Evolutionary conservation across 805 yeast species (phyloP), one percentile per base, ranked within the genome.

Genomic region (Saturnispora dispora): DNA sequence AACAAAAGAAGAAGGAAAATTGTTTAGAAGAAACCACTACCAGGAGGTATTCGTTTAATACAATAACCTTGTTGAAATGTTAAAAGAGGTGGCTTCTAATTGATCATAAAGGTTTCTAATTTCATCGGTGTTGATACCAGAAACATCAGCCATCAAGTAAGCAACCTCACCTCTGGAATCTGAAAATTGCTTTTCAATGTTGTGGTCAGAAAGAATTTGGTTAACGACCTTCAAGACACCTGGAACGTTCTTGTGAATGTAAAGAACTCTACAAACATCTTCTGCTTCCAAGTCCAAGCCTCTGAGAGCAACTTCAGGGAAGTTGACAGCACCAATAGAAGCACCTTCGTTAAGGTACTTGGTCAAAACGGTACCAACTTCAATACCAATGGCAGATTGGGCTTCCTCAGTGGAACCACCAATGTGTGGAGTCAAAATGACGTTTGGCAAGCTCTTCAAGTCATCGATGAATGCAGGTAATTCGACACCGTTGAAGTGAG

Each of bases 321-420:
- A 90, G 79, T 93, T 93, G 53, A 91, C 99, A 5, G 98, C 90
- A 63, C 96, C 98, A 47, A 79, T 79, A 15, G 98, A 86, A 63
- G 82, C 76, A 75, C 99, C 99, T 76, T 91, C 98, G 72, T 90
- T 91, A 69, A 93, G 85, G 75, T 89, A 93, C 67, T 87, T 88
- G 58, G 90, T 76, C 63, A 93, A 77, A 39, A 96, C 82, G 45
- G 85, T 76, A 54, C 84, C 88, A 55, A 93, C 99, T 74, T 93
- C 99, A 55, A 91, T 75, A 73, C 99, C 99, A 65, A 93, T 93
- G 40, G 98, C 96, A 52, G 87, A 78, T 77, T 93, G 99, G 37
- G 99, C 99, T 76, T 93, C 99, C 71, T 91, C 98, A 46, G 99
- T 93, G 48, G 97, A 89, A 59, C 99, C 99, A 72, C 99, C 99